Conservation (phyloP, 305 asterid genomes). For the Fraxinus sp. region DNA sequence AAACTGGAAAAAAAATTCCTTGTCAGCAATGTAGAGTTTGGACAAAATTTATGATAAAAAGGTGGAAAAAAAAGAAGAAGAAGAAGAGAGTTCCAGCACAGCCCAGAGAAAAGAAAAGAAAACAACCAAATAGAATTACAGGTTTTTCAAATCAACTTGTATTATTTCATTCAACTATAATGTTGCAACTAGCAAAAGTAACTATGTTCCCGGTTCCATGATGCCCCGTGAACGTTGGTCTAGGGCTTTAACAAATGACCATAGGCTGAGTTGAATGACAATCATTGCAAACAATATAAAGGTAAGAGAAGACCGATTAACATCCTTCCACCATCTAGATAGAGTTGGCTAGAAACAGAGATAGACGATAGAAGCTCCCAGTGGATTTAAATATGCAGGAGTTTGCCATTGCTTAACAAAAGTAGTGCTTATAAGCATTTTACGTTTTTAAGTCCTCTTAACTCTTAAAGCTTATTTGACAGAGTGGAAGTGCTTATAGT, state of each 20-base stretch:
- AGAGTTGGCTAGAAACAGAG: background rate
- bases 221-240: background rate
- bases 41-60: background rate
- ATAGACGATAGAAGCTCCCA: background rate
- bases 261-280: background rate
- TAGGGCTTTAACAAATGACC: background rate
- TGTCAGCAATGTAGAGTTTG: constrained; percentile 23
- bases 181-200: background rate
- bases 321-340: background rate
- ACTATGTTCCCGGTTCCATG: background rate
- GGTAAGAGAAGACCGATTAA: background rate
- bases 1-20: constrained; percentile 42
- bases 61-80: background rate
- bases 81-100: background rate
- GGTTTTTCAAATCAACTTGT: background rate
- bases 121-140: background rate
- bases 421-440: background rate
- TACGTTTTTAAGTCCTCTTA: background rate
- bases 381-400: background rate
- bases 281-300: background rate
- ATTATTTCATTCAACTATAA: too few relatives aligned
- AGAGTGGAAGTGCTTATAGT: background rate
- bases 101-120: background rate
- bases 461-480: background rate
- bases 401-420: background rate